Conservation (phyloP, 1,284 basidiomycete species). For the Ustanciosporium gigantosporum region DNA sequence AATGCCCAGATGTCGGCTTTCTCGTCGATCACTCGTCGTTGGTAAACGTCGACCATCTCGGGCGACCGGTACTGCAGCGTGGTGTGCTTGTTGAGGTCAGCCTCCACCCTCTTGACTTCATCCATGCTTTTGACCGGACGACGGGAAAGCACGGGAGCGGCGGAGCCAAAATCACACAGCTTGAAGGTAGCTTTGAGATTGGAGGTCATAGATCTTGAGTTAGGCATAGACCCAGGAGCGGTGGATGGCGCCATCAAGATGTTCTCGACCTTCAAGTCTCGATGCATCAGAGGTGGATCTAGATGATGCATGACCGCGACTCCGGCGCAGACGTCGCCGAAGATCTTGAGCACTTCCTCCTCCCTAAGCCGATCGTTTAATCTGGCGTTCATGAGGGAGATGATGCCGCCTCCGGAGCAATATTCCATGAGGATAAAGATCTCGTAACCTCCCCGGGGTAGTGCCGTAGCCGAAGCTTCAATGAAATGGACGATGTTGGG, state of each 20-base stretch:
- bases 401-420: constrained; percentile 88
- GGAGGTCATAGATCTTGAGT: constrained; percentile 65
- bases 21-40: constrained; percentile 80
- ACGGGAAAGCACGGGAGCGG: constrained; percentile 66
- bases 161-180: constrained; percentile 96
- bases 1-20: constrained; percentile 84
- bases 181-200: constrained; percentile 70
- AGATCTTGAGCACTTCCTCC: constrained; percentile 94
- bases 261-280: constrained; percentile 94
- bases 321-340: constrained; percentile 63
- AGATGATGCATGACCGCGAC: constrained; percentile 80
- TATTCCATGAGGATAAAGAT: constrained; percentile 99
- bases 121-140: constrained; percentile 47
- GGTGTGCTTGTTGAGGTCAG: constrained; percentile 90
- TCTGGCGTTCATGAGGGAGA: constrained; percentile 98
- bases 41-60: constrained; percentile 93
- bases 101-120: constrained; percentile 77
- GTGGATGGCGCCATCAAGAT: constrained; percentile 71
- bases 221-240: constrained; percentile 28
- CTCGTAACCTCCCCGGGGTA: constrained; percentile 75
- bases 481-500: constrained; percentile 91
- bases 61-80: constrained; percentile 93
- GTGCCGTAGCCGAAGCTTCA: constrained; percentile 70
- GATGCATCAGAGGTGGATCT: constrained; percentile 84
- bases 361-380: constrained; percentile 90